A percentile compares a stretch with the other conserved stretches of the same genome.
Evolutionary conservation across 169 alveolate genomes (phyloP).

Genomic region (Plasmodium reichenowi): DNA sequence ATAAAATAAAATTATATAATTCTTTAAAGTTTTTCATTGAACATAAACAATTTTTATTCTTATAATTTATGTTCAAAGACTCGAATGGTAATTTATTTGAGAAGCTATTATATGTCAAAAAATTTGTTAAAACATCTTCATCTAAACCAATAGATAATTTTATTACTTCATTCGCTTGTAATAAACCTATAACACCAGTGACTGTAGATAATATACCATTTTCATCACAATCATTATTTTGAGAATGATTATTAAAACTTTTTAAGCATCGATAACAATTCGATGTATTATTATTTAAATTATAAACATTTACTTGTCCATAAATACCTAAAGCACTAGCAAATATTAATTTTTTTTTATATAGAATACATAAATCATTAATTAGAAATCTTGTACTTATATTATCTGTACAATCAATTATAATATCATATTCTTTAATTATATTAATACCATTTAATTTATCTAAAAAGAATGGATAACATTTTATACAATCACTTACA

Average conservation of each 20-base stretch:
- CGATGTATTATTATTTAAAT: conserved; percentile 30
- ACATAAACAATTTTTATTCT: conserved; percentile 77
- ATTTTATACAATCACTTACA: conserved; percentile 57
- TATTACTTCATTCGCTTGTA: conserved; percentile 85
- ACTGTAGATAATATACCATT: conserved; percentile 84
- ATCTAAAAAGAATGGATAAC: conserved; percentile 79
- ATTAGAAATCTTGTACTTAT: conserved; percentile 82
- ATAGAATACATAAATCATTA: conserved; percentile 83
- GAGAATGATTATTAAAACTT: conserved; percentile 69
- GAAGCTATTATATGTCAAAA: conserved; percentile 79
- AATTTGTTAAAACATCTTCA: conserved; percentile 67
- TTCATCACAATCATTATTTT: conserved; percentile 79
- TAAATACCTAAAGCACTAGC: conserved; percentile 84
- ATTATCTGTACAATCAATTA: conserved; percentile 85
- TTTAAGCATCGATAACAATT: conserved; percentile 83
- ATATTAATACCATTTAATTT: conserved; percentile 79
- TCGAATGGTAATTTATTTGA: conserved; percentile 80
- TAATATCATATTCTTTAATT: conserved; percentile 80
- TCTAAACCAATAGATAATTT: conserved; percentile 78
- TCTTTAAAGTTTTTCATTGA: conserved; percentile 3
- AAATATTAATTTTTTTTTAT: conserved; percentile 80
- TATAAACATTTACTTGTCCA: conserved; percentile 85
- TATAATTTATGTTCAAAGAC: conserved; percentile 72
- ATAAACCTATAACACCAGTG: conserved; percentile 84
- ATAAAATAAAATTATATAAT: conserved; percentile 28